These are phyloP conservation scores for Salvia rosmarinus DNA, from an alignment of 257 asterid genomes.

Conservation along the genomic window DNA sequence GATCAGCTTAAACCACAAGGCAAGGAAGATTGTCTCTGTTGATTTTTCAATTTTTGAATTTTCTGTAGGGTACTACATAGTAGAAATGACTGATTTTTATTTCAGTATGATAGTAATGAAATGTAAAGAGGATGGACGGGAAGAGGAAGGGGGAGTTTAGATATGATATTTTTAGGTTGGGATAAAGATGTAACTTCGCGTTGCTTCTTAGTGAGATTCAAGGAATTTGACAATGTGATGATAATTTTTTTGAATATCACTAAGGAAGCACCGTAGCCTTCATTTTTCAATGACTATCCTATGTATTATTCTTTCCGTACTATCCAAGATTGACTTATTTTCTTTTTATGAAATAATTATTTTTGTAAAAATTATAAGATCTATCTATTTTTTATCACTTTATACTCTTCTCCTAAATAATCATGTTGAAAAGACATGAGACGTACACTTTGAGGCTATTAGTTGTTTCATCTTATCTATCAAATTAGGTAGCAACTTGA, in stretches of 20 bases:
- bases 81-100: constrained; percentile 3
- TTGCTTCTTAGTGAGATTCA: constrained; percentile 35
- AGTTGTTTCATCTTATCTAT: too few species aligned
- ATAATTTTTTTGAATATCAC: constrained; percentile 23
- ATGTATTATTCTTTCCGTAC: too few species aligned
- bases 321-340: too few species aligned
- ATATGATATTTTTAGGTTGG: constrained; percentile 19
- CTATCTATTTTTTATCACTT: too few species aligned
- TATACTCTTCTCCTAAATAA: too few species aligned
- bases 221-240: constrained; percentile 20
- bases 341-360: too few species aligned
- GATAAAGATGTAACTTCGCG: constrained; percentile 8
- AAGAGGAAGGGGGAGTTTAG: constrained; percentile 1
- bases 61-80: neutral
- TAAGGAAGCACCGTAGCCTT: neutral
- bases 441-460: too few species aligned
- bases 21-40: constrained; percentile 44
- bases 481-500: too few species aligned
- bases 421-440: too few species aligned
- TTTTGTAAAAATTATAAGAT: too few species aligned
- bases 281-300: neutral
- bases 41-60: constrained; percentile 20
- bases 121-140: constrained; percentile 35
- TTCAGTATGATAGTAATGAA: constrained; percentile 22
- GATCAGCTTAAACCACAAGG: constrained; percentile 6